Conservation (phyloP, 495 filamentous ascomycete species). For the Penicillium chermesinum region DNA sequence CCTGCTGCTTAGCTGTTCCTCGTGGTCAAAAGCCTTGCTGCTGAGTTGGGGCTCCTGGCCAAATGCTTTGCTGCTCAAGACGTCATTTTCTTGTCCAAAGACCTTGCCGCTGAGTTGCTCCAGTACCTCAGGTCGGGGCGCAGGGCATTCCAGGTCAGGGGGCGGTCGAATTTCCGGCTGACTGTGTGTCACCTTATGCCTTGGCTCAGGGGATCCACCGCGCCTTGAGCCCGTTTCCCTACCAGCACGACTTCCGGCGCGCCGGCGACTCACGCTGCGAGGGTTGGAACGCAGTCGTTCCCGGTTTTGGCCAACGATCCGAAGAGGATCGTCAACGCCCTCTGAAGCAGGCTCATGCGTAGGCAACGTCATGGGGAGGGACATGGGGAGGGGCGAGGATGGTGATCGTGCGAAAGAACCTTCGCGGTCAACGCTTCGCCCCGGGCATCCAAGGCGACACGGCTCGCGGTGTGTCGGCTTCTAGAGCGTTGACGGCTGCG, state of each 20-base stretch:
- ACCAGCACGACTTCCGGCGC: constrained; percentile 46
- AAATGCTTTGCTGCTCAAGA: not conserved
- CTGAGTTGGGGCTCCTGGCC: constrained; percentile 1
- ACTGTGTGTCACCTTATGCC: constrained; percentile 20
- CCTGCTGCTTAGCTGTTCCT: not conserved
- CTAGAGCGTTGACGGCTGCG: constrained; percentile 37
- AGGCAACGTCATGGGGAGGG: constrained; percentile 46
- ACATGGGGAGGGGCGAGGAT: constrained; percentile 73
- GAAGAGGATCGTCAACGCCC: constrained; percentile 54
- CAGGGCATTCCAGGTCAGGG: constrained; percentile 18
- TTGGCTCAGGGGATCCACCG: constrained; percentile 45
- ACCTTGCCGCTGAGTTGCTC: constrained; percentile 19
- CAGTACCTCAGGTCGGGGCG: constrained; percentile 7
- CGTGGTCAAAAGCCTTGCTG: not conserved
- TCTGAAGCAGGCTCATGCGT: constrained; percentile 24
- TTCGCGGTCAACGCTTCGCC: constrained; percentile 54
- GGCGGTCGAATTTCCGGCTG: constrained; percentile 45
- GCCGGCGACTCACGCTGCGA: constrained; percentile 43
- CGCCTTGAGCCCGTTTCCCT: constrained; percentile 40
- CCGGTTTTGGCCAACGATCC: constrained; percentile 54
- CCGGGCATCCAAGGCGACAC: constrained; percentile 43
- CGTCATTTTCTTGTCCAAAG: constrained; percentile 19
- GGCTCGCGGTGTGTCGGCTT: constrained; percentile 41
- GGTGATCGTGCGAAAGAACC: constrained; percentile 64
- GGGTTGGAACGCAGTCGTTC: constrained; percentile 60